Evolutionary conservation across 305 asterid genomes (phyloP).

Genomic region (Caryopteris hybrid): DNA sequence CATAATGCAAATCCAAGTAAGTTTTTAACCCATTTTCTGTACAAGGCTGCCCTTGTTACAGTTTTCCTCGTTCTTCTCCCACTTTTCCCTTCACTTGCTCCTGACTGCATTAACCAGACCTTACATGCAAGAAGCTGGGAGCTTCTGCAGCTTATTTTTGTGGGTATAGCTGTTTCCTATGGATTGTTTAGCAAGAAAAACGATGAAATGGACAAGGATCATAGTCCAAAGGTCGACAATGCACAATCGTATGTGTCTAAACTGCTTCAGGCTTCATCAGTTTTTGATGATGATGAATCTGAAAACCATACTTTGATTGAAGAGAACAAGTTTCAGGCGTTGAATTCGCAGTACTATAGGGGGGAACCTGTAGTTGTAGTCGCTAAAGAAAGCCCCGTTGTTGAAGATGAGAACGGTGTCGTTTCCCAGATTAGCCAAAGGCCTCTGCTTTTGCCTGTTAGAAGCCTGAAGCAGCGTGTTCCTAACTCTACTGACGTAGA

Average conservation of each 20-base stretch:
- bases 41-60: constrained; percentile 52
- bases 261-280: constrained; percentile 78
- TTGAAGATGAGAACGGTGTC: constrained; percentile 20
- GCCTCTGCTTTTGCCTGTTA: constrained; percentile 78
- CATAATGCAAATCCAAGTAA: constrained; percentile 43
- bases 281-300: constrained; percentile 78
- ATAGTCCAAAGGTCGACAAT: constrained; percentile 36
- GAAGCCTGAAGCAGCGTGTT: constrained; percentile 77
- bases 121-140: constrained; percentile 75
- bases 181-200: constrained; percentile 84
- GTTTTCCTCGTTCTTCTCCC: constrained; percentile 55
- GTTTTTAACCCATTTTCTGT: constrained; percentile 39
- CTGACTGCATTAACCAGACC: constrained; percentile 64
- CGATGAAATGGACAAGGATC: constrained; percentile 52
- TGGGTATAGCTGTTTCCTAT: constrained; percentile 97
- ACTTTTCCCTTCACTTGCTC: constrained; percentile 63
- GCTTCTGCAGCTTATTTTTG: constrained; percentile 80
- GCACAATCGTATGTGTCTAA: constrained; percentile 63
- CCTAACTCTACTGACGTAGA: constrained; percentile 20
- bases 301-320: constrained; percentile 39
- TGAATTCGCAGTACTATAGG: constrained; percentile 67
- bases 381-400: constrained; percentile 35
- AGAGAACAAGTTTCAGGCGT: constrained; percentile 53
- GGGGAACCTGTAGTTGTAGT: constrained; percentile 53
- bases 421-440: constrained; percentile 43